Percentiles rank a stretch among this genome's conserved stretches.
Evolutionary conservation across 2,329 filamentous ascomycete genomes (phyloP).

Genomic region (Didymella arachidicola): DNA sequence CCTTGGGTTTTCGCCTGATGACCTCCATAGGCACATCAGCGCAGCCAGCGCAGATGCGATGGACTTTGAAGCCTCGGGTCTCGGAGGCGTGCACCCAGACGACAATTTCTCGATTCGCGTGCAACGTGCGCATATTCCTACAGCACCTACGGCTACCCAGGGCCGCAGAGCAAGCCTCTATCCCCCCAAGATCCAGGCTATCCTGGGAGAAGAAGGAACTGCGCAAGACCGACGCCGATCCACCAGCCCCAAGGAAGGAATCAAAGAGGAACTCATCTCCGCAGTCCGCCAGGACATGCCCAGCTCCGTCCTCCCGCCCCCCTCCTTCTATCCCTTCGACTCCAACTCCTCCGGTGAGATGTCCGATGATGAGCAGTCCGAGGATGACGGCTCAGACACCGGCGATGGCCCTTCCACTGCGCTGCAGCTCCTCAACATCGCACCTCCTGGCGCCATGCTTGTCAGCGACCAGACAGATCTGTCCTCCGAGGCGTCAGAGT

Average conservation of each 20-base stretch:
- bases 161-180: slow-evolving; percentile 30
- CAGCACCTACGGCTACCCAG: slow-evolving; percentile 4
- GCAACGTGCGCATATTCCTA: slow-evolving; percentile 39
- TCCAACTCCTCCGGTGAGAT: slow-evolving; percentile 46
- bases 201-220: slow-evolving; percentile 35
- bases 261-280: slow-evolving; percentile 73
- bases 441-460: slow-evolving; percentile 7
- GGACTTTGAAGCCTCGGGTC: slow-evolving; percentile 60
- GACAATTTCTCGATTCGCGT: slow-evolving; percentile 64
- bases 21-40: slow-evolving; percentile 36
- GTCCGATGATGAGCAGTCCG: slow-evolving; percentile 41
- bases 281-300: slow-evolving; percentile 70
- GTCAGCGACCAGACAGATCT: slow-evolving; percentile 15
- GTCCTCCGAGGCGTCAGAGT: slow-evolving; percentile 32
- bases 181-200: slow-evolving; percentile 44
- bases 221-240: slow-evolving; percentile 17
- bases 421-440: slow-evolving; percentile 42
- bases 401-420: slow-evolving; percentile 30
- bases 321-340: slow-evolving; percentile 54
- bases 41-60: slow-evolving; percentile 39
- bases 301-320: slow-evolving; percentile 55
- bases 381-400: slow-evolving; percentile 9
- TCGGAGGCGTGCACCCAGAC: slow-evolving; percentile 67
- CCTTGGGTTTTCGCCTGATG: slow-evolving; percentile 48
- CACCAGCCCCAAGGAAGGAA: slow-evolving; percentile 30